Evolutionary conservation across 371 early-diverging fungal species (phyloP), one percentile per base, ranked within the genome.

Genomic region (Dichotomocladium elegans): DNA sequence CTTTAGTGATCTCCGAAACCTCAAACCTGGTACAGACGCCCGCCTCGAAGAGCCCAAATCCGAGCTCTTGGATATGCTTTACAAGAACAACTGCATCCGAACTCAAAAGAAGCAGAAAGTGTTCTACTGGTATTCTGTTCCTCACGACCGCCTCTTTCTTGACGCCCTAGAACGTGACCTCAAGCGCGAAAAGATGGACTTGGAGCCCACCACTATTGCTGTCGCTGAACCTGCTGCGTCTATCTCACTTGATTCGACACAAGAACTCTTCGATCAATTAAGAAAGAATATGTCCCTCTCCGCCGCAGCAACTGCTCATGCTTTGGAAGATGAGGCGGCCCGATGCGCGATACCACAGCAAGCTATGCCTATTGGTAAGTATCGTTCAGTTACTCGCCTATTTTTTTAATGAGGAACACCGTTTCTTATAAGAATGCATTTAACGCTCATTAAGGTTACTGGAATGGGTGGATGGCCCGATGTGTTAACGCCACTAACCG

Each of bases 31-130:
- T 17, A 84, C 90, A 17, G 98, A 98, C 72, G 98, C 99, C 28
- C 84, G 91, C 3, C 81, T 99, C 27, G 99, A 99, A 73, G 93
- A 93, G 56, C 97, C 99, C 14, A 85, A 99, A 45, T 93, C 93
- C 10, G 95, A 93, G 55, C 93, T 99, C 63, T 77, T 99, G 37
- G 98, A 98, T 66, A 92, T 96, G 76, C 81, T 99, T 47, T 96
- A 97, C 84, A 94, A 95, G 73, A 89, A 96, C 74, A 91, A 95
- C 58, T 99, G 99, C 71, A 95, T 99, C 54, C 86, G 99, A 27
- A 99, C 99, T 7, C 99, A 99, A 74, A 99, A 99, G 83, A 99
- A 99, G 75, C 96, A 95, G 70, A 99, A 99, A 61, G 99, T 99
- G 14, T 99, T 99, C 70, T 96, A 87, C 68, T 99, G 99, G 99